phyloP scores from a whole-genome alignment of 164 flowering plant species.

The Tinospora cordifolia region DNA sequence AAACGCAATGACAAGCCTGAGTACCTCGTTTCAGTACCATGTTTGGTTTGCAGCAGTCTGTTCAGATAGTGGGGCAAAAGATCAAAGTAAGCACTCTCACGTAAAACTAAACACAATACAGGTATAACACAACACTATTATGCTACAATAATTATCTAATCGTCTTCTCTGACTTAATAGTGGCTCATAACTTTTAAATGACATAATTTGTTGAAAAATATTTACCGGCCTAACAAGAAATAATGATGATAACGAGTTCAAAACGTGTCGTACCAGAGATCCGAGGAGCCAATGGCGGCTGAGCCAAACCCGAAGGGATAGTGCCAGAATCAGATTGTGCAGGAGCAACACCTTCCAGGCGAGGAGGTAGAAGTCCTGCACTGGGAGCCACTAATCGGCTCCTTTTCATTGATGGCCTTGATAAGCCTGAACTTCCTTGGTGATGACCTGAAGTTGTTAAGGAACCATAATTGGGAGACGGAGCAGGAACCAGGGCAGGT shows the following conservation, averaged over 20 bases:
- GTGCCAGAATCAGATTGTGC: slow-evolving; percentile 26
- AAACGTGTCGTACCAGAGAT: slow-evolving; percentile 43
- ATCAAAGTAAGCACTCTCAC: neutral
- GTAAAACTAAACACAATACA: neutral
- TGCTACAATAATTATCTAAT: neutral
- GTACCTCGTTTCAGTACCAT: slow-evolving; percentile 66
- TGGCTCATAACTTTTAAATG: neutral
- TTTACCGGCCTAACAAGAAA: neutral
- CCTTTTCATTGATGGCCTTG: slow-evolving; percentile 47
- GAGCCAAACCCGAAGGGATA: slow-evolving; percentile 48
- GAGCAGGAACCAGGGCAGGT: slow-evolving; percentile 26
- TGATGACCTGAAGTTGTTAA: slow-evolving; percentile 38
- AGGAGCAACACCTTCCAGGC: slow-evolving; percentile 40
- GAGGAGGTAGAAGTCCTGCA: slow-evolving; percentile 29
- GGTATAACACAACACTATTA: neutral
- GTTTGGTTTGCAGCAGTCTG: slow-evolving; percentile 77
- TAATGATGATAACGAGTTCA: too few relatives aligned
- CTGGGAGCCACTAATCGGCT: slow-evolving; percentile 26
- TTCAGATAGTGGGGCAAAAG: slow-evolving; percentile 10
- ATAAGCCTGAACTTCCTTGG: slow-evolving; percentile 39
- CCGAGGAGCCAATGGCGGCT: slow-evolving; percentile 69
- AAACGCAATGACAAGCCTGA: slow-evolving; percentile 76
- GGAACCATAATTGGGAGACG: slow-evolving; percentile 45
- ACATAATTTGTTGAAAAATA: neutral
- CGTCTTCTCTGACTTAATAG: neutral